Percentiles rank a stretch among this genome's conserved stretches.
Evolutionary conservation across 2,329 filamentous ascomycete species (phyloP).

Genomic region (Graphiopsis chlorocephala): DNA sequence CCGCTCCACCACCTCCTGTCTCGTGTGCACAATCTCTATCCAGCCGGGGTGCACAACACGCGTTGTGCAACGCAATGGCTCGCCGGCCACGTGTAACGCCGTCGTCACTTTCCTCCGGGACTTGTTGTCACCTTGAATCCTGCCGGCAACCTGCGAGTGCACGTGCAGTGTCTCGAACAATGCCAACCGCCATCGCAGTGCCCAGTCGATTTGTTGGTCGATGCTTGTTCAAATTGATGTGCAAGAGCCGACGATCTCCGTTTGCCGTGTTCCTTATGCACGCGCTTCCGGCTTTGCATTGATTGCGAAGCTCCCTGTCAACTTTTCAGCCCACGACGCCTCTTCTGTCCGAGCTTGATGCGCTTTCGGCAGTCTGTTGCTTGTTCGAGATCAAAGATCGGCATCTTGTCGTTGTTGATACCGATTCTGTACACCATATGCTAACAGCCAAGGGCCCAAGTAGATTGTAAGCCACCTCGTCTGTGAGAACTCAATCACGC

Average conservation of each 20-base stretch:
- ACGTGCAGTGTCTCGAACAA: neutral
- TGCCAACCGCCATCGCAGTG: neutral
- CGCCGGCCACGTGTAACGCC: neutral
- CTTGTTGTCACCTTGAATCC: neutral
- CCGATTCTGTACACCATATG: neutral
- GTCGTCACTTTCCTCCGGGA: neutral
- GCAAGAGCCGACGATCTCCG: neutral
- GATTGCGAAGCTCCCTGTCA: conserved; percentile 1
- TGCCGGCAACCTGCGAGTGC: neutral
- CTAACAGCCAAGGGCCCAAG: neutral
- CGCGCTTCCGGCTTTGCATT: neutral
- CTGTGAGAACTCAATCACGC: neutral
- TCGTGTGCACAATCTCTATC: neutral
- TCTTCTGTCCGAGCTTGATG: neutral
- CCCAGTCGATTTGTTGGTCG: neutral
- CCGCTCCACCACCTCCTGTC: neutral
- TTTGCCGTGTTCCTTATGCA: neutral
- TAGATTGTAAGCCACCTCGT: neutral
- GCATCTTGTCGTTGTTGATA: neutral
- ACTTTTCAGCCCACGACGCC: neutral
- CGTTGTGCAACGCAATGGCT: conserved; percentile 8
- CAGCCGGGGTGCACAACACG: neutral
- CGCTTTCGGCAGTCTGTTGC: neutral
- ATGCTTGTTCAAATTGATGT: neutral
- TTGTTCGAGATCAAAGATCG: neutral